phyloP scores from a whole-genome alignment of 331 rosid species.

The Rhamnella rubrinervis region DNA sequence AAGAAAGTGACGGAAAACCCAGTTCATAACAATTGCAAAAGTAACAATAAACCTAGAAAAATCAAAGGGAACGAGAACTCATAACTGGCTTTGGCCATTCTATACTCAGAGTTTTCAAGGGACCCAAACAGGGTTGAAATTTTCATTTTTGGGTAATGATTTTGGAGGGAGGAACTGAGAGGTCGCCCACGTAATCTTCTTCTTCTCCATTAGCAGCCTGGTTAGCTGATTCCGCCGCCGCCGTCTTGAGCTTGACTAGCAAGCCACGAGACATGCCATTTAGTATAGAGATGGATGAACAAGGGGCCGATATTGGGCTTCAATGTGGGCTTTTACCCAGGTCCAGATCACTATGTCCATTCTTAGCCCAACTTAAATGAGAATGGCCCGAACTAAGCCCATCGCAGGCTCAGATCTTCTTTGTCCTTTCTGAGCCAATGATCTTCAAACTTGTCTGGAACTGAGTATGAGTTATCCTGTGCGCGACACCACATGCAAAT shows the following conservation, averaged over 20 bases:
- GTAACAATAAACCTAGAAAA: neutral
- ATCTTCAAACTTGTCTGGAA: neutral
- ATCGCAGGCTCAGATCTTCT: neutral
- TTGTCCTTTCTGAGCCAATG: neutral
- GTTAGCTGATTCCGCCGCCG: slow-evolving; percentile 54
- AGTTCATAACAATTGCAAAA: neutral
- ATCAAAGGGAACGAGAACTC: neutral
- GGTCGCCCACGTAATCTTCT: slow-evolving; percentile 82
- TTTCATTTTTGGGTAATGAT: slow-evolving; percentile 44
- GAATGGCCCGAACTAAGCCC: neutral
- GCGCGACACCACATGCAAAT: too few relatives aligned
- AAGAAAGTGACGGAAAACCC: neutral
- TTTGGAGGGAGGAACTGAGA: slow-evolving; percentile 63
- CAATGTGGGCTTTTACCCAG: neutral
- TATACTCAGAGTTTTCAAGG: neutral
- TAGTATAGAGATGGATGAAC: neutral
- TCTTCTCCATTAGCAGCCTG: slow-evolving; percentile 34
- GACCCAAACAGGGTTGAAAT: slow-evolving; percentile 2
- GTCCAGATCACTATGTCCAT: neutral
- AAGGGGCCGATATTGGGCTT: slow-evolving; percentile 3
- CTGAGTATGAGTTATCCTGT: neutral
- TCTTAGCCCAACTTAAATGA: neutral
- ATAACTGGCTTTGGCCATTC: neutral
- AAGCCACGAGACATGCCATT: neutral
- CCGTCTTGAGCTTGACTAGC: too few relatives aligned